Conservation (phyloP, 1,284 basidiomycete genomes). For the Ganoderma boninense region DNA sequence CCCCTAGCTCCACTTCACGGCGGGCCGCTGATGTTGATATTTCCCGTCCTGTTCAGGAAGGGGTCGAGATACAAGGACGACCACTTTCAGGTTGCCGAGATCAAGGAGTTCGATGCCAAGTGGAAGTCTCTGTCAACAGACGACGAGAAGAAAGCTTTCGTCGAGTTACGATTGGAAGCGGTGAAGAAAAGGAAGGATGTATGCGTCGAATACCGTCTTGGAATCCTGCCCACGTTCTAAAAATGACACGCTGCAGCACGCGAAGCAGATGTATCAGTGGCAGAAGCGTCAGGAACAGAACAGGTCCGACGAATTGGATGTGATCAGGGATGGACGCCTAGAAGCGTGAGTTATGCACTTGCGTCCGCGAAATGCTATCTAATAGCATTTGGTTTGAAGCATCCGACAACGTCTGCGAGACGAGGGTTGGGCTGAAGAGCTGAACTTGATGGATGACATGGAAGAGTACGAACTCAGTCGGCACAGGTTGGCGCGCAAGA, state of each 20-base stretch:
- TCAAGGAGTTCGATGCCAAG: not conserved
- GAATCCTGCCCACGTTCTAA: not conserved
- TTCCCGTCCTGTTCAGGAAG: not conserved
- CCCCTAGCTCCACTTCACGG: not conserved
- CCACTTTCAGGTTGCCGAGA: slow-evolving; percentile 6
- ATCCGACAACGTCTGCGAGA: slow-evolving; percentile 2
- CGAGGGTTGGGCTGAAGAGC: slow-evolving; percentile 15
- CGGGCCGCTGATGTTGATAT: not conserved
- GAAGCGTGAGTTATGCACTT: not conserved
- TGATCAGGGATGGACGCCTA: slow-evolving; percentile 7
- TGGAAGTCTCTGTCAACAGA: slow-evolving; percentile 6
- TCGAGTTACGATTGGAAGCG: not conserved
- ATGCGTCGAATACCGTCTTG: not conserved
- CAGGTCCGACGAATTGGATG: not conserved
- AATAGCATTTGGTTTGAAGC: not conserved
- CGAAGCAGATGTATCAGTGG: slow-evolving; percentile 1
- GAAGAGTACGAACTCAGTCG: not conserved
- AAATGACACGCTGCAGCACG: not conserved
- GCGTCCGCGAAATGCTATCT: no score
- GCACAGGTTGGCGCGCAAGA: slow-evolving; percentile 1
- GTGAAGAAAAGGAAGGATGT: slow-evolving; percentile 7
- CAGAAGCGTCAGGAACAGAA: not conserved
- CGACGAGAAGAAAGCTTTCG: slow-evolving; percentile 8
- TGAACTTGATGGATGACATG: not conserved
- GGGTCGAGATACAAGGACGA: not conserved